Evolutionary conservation across 495 filamentous ascomycete species (phyloP), one percentile per base, ranked within the genome.

Genomic region (Bacidia rubella): DNA sequence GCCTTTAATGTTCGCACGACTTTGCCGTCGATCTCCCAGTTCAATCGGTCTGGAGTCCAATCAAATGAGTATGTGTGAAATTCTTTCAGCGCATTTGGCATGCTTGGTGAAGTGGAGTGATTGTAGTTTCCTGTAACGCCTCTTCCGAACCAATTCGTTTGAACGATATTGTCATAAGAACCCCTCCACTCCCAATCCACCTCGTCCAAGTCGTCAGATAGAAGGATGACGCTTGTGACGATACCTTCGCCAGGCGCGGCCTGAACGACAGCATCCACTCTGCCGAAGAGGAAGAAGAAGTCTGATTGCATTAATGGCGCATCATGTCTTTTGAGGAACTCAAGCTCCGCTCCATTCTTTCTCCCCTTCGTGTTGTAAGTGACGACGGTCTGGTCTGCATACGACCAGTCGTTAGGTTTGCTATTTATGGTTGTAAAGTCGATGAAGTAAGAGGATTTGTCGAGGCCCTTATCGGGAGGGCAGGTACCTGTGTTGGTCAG

Each of bases 101-200:
- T 72, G 1, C 62, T 56, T 53, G 74, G 69, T 58, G 73, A 76
- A 39, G 68, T 70, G 22, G 77, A 87, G 47, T 88, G 87, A 69
- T 94, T 80, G 63, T 90, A 95, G 21, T 74, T 74, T 17, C 74
- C 65, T 4, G 85, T 87, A 52, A 87, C 79, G 15, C 88, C 92
- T 72, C 95, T 94, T 64, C 87, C 86, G 62, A 95, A 98, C 70
- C 92, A 98, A 68, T 97, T 96, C 60, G 81, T 87, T 70, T 96
- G 83, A 17, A 93, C 81, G 53, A 82, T 66, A 51, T 61, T 72
- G 40, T 70, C 66, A 59, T 82, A 74, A n/a, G 75, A 74, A 49
- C 86, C 84, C 41, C 83, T 68, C 58, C 84, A 80, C 66, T 88
- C 80, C 79, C 88, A 90, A 68, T 96, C 92, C 61, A 98, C 84